phyloP scores from a whole-genome alignment of 306 rosid genomes.

The Cucumis melo region DNA sequence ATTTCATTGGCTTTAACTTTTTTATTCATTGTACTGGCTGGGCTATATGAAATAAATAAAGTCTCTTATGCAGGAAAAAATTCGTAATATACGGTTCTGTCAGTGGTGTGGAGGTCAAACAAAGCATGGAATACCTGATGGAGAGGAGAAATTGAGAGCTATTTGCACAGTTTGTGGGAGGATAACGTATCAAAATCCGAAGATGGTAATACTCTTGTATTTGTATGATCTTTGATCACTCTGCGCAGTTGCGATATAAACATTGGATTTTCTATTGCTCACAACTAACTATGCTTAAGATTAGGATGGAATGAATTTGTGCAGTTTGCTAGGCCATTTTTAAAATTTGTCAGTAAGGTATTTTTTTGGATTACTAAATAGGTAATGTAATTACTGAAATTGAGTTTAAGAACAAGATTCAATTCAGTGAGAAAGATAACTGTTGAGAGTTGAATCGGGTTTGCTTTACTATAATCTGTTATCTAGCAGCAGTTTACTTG shows the following conservation, averaged over 20 bases:
- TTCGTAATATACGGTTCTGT: slow-evolving; percentile 48
- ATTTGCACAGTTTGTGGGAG: slow-evolving; percentile 72
- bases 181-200: slow-evolving; percentile 82
- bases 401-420: background rate
- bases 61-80: slow-evolving; percentile 32
- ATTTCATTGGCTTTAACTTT: background rate
- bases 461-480: background rate
- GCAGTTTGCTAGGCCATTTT: background rate
- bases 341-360: background rate
- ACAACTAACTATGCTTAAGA: background rate
- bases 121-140: slow-evolving; percentile 61
- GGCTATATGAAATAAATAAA: background rate
- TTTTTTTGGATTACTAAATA: background rate
- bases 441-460: background rate
- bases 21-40: background rate
- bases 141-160: slow-evolving; percentile 68
- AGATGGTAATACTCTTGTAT: slow-evolving; percentile 50
- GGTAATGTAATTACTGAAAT: background rate
- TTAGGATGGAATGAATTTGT: background rate
- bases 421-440: background rate
- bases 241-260: background rate
- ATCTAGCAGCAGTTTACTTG: background rate
- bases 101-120: slow-evolving; percentile 75
- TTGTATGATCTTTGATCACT: slow-evolving; percentile 7
- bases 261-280: background rate